Base-by-base conservation (phyloP, 768 basidiomycete species). In the Kwoniella botswanensis region DNA sequence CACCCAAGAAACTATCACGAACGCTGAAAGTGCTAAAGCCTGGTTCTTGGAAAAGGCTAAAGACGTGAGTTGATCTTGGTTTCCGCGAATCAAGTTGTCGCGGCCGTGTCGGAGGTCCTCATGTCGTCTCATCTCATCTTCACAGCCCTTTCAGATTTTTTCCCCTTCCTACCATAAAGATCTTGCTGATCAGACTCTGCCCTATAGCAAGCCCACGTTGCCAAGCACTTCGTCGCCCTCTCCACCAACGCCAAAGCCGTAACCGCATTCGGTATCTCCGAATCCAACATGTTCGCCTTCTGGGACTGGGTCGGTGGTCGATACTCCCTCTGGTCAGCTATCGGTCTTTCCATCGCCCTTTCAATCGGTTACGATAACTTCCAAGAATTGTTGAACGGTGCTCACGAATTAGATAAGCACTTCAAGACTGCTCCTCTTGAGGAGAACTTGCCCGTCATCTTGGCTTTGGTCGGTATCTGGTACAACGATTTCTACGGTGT, bases 231-330 rank as follows among this genome's bases (percentile, higher is more conserved):
- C 82, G 95, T 98, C 52, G 97, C 97, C 3, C 89, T 99, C 68
- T 94, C 93, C 79, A 99, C 97, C 68, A 99, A 99, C 85, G 93
- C 93, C 63, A 88, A 90, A 81, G 93, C 92, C 12, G 97, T 98
- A 67, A 92, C 93, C 18, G 89, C 87, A 2, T 99, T 99, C 80
- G 97, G 97, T 53, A 99, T 99, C 80, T 87, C 91, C 57, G 84
- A 90, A 71, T 88, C 88, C 76, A 98, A 98, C 86, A 99, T 99
- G 95, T 99, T 99, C 89, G 90, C 92, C 82, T 98, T 99, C 89
- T 99, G 96, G 96, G 97, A 98, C 85, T 99, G 97, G 97, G 97
- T 99, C 73, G 97, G 97, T 72, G 97, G 97, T 29, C 89, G 96
- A 73, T 99, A 99, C 88, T 94, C 92, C 77, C 87, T 99, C 74